Evolutionary conservation across 2,329 filamentous ascomycete genomes (phyloP).

Genomic region (Verticillium zaregamsianum): DNA sequence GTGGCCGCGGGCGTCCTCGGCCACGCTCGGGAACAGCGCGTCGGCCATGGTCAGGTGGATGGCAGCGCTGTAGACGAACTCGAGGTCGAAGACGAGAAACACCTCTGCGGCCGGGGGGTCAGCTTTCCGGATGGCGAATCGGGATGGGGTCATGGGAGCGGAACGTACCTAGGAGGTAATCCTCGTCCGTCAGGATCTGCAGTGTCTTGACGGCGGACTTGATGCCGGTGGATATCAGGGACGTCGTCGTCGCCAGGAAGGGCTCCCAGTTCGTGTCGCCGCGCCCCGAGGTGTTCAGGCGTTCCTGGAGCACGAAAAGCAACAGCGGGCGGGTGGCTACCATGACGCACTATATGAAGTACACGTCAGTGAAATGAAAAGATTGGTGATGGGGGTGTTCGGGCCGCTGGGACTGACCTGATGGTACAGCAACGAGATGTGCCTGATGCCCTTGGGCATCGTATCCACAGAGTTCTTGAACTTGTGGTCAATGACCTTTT

Average conservation of each 20-base stretch:
- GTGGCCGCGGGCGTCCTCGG: conserved; percentile 20
- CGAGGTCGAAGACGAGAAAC: conserved; percentile 32
- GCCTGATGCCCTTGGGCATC: conserved; percentile 30
- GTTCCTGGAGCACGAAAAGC: conserved; percentile 31
- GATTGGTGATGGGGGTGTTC: background rate
- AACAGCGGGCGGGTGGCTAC: conserved; percentile 32
- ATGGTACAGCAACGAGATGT: conserved; percentile 33
- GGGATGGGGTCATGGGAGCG: background rate
- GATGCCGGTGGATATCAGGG: conserved; percentile 32
- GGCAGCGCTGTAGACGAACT: conserved; percentile 29
- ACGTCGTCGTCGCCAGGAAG: conserved; percentile 23
- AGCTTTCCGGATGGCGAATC: background rate
- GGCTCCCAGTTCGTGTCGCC: conserved; percentile 24
- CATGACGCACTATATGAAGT: conserved; percentile 26
- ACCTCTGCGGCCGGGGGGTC: conserved; percentile 19
- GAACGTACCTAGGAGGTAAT: conserved; percentile 25
- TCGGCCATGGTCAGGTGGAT: conserved; percentile 32
- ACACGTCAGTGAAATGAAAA: background rate
- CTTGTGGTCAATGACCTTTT: conserved; percentile 27
- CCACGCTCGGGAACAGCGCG: conserved; percentile 25
- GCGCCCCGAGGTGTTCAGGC: conserved; percentile 21
- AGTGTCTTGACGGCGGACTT: conserved; percentile 35
- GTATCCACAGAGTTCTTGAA: conserved; percentile 24
- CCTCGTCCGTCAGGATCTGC: conserved; percentile 28
- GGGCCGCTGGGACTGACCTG: conserved; percentile 20